Conservation (phyloP, 2,329 filamentous ascomycete genomes). For the Neurospora sp. region DNA sequence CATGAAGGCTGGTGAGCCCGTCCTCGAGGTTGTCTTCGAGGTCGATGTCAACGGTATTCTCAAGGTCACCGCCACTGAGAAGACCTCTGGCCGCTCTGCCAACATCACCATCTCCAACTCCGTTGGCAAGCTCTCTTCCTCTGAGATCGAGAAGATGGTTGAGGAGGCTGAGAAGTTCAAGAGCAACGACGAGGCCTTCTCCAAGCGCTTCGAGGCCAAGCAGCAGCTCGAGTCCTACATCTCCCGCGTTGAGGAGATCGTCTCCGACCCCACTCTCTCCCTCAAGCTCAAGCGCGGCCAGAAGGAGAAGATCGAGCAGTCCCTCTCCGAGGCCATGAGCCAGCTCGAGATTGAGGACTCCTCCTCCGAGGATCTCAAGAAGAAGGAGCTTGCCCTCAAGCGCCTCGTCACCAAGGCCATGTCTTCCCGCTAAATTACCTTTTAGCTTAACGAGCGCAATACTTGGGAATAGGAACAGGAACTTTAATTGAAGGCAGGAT, state of each 20-base stretch:
- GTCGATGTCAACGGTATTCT: conserved; percentile 99
- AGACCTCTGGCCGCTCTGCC: conserved; percentile 92
- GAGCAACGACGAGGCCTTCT: conserved; percentile 94
- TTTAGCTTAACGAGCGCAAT: conserved; percentile 10
- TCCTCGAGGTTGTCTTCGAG: conserved; percentile 97
- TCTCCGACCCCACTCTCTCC: conserved; percentile 90
- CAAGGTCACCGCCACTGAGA: conserved; percentile 98
- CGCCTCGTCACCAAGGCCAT: conserved; percentile 97
- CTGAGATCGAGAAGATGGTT: conserved; percentile 98
- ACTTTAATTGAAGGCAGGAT: conserved; percentile 9
- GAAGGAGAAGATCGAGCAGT: conserved; percentile 99
- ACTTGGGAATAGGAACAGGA: conserved; percentile 17
- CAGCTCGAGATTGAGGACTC: conserved; percentile 95
- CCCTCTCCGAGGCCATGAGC: conserved; percentile 93
- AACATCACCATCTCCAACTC: conserved; percentile 99
- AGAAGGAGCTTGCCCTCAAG: conserved; percentile 99
- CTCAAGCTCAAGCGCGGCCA: conserved; percentile 98
- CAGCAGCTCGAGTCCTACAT: conserved; percentile 99
- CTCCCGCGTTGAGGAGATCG: conserved; percentile 94
- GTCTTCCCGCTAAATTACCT: conserved; percentile 64
- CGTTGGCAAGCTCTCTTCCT: conserved; percentile 90
- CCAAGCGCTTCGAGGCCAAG: conserved; percentile 98
- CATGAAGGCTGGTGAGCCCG: conserved; percentile 89
- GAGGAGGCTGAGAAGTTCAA: conserved; percentile 97
- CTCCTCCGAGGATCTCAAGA: conserved; percentile 89